These are phyloP conservation scores for Parachaetomium inaequale DNA, from an alignment of 495 filamentous ascomycete genomes.

Conservation along the genomic window DNA sequence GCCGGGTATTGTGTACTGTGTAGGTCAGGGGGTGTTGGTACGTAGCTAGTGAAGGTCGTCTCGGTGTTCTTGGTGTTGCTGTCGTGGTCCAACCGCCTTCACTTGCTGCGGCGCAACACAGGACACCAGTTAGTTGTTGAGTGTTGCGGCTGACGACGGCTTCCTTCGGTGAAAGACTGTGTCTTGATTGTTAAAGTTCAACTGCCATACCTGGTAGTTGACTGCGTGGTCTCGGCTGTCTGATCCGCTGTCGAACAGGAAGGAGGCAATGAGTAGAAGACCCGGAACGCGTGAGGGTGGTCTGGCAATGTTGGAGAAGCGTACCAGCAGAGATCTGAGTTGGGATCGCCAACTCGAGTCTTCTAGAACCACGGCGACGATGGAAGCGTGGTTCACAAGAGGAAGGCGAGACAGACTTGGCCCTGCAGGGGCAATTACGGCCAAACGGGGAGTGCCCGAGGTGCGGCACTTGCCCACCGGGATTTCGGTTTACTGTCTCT, in stretches of 20 bases:
- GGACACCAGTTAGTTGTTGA: background rate
- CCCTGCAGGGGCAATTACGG: background rate
- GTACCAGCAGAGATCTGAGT: background rate
- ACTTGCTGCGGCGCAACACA: background rate
- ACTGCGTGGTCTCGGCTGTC: too few species aligned
- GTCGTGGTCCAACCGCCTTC: background rate
- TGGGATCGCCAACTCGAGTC: background rate
- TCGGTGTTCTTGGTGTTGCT: background rate
- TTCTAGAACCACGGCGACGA: background rate
- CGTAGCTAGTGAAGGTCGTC: background rate
- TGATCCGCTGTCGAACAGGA: slow-evolving; percentile 13
- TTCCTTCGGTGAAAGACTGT: background rate
- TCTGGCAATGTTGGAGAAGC: background rate
- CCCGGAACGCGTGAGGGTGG: background rate
- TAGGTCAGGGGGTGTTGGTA: background rate
- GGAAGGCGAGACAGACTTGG: background rate
- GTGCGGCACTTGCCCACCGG: background rate
- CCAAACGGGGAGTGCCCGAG: background rate
- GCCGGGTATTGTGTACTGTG: background rate
- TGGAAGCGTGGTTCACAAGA: slow-evolving; percentile 1
- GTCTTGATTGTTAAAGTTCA: background rate
- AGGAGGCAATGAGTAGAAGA: background rate
- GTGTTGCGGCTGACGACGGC: slow-evolving; percentile 1
- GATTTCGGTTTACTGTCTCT: background rate
- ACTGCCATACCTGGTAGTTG: too few species aligned